Evolutionary conservation across 2,329 filamentous ascomycete genomes (phyloP), one percentile per base, ranked within the genome.

Genomic region (Fusarium hostae): DNA sequence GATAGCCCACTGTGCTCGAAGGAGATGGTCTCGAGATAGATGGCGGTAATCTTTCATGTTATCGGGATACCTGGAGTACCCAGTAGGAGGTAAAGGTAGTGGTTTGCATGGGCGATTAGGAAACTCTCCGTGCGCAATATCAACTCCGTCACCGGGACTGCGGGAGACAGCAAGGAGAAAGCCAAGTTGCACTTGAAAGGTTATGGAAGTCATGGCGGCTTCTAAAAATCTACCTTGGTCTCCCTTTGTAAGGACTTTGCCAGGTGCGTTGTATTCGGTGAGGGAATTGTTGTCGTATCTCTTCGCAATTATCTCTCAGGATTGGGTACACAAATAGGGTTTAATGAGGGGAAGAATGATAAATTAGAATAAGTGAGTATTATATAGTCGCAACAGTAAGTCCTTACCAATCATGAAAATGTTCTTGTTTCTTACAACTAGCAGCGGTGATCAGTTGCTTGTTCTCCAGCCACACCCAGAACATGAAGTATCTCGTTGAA

Each of bases 1-100:
- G n/a, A 62, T 52, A 26, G 41, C 63, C 64, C 62, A 66, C 39
- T 48, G 64, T 20, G 64, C 45, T 41, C 28, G 41, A 30, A 54
- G 22, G 4, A 66, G 54, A 26, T 60, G 26, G 13, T 60, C 12
- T 18, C 40, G 54, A 24, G 48, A 13, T 12, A 34, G 10, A n/a
- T 41, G 10, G 26, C 30, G n/a, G 22, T 50, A n/a, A 12, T 28
- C 22, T 10, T 40, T 24, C 11, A 11, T 12, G 16, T 39, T 54
- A 30, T 18, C 9, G 11, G 55, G 64, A 30, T 41, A 8, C 11
- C 22, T 48, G 9, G 32, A 41, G 20, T 30, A 61, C 20, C 12
- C 20, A 18, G 10, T 6, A 22, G 63, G 63, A 18, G 41, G 63
- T 9, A 6, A 15, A 16, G 20, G 20, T 13, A 67, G 30, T 24